Base-by-base conservation (phyloP, 331 rosid genomes). In the Prunus yedoensis region DNA sequence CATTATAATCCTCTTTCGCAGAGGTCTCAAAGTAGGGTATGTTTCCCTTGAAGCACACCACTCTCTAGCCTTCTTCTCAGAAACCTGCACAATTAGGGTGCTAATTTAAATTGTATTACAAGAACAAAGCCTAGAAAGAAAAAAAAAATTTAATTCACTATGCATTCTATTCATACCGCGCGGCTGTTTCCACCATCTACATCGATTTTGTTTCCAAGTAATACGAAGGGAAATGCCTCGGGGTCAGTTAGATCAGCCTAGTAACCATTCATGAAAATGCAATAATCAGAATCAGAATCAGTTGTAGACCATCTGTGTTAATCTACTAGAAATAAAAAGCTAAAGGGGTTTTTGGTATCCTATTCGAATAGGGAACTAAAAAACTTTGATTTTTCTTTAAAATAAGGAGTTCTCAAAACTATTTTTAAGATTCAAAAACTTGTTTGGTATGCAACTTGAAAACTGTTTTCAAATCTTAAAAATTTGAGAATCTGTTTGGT, bases 1-100 rank as follows among this genome's bases (percentile, higher is more conserved):
- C 85, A 60, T 89, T 89, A 80, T 78, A 73, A 2, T 84, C 88
- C 70, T 94, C 92, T 82, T 91, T 94, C 4, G 96, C 98, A 1
- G 98, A 94, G 16, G 97, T 90, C 75, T 90, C 95, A 57, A 85
- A 89, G 86, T 94, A 90, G 20, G 98, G 92, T 35, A 94, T 87
- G 81, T 86, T 90, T 41, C 96, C 97, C 68, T 82, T 0, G 89
- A 66, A 75, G 84, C 89, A 80, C 98, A 91, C 97, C 97, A 94
- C 46, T 90, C 95, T 50, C 83, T 86, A 1, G 93, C 95, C 82
- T 82, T 90, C 68, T 75, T 90, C 69, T 86, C 86, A 0, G 89
- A 81, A n/a, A 94, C 90, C 98, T 94, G 83, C 85, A 82, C 69
- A 68, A 11, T 46, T 64, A 0, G 6, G 28, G 45, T 58, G 70